Percentiles rank a stretch among this genome's conserved stretches.
These are phyloP conservation scores for Theileria sp. DNA, from an alignment of 169 alveolate species.

Conservation along the genomic window DNA sequence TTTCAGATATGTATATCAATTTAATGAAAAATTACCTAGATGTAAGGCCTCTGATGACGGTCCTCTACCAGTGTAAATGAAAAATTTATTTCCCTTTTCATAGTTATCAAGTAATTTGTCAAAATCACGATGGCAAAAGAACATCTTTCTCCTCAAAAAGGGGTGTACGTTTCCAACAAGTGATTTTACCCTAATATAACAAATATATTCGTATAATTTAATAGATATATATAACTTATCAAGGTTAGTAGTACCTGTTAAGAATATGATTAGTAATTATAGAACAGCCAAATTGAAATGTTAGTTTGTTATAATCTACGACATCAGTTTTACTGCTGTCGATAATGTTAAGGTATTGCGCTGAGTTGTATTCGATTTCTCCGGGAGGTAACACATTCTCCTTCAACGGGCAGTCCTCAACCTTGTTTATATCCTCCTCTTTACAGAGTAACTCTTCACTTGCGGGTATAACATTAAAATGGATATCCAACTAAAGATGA, in stretches of 20 bases:
- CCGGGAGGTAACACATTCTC: conserved; percentile 53
- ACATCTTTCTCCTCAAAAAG: conserved; percentile 94
- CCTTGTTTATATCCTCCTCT: conserved; percentile 33
- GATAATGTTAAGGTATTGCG: conserved; percentile 49
- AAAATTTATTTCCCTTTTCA: conserved; percentile 92
- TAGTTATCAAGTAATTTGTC: conserved; percentile 88
- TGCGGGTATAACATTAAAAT: conserved; percentile 41
- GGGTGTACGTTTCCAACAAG: conserved; percentile 81
- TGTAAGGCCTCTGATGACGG: conserved; percentile 98
- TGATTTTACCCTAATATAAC: conserved; percentile 72
- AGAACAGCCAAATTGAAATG: conserved; percentile 92
- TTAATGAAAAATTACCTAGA: conserved; percentile 36
- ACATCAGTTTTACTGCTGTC: conserved; percentile 66
- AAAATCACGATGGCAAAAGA: conserved; percentile 97
- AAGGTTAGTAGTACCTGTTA: conserved; percentile 67
- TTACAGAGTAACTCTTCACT: conserved; percentile 44
- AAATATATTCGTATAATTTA: conserved; percentile 41
- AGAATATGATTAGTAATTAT: conserved; percentile 80
- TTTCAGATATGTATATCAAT: not conserved
- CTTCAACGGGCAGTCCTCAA: conserved; percentile 64
- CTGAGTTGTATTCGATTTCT: conserved; percentile 43
- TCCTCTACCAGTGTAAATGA: conserved; percentile 98
- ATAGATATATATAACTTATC: conserved; percentile 36
- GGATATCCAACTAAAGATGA: conserved; percentile 4
- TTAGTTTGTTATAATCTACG: conserved; percentile 91